Base-by-base conservation (phyloP, 768 basidiomycete species). In the Suillus spraguei region DNA sequence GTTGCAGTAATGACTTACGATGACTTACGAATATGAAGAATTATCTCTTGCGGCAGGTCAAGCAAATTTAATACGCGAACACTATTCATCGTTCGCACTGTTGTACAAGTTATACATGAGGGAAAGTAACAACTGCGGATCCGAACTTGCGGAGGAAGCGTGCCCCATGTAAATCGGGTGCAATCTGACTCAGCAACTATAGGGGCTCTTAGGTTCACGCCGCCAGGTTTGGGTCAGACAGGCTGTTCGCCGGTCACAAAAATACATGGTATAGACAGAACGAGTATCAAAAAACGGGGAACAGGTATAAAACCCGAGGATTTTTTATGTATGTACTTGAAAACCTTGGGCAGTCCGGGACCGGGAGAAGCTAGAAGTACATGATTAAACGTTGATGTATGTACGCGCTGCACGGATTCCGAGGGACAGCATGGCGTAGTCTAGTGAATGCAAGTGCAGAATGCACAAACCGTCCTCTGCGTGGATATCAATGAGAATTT, bases 21-120 rank as follows among this genome's bases (percentile, higher is more conserved):
- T n/a, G 56, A 70, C 83, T 63, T 66, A 88, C 88, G 76, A 36
- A 90, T 88, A 67, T 87, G 77, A 52, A 90, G 79, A 33, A 86
- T 64, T 39, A 84, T 76, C 72, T 91, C 89, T 32, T 81, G 77
- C 22, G 88, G 87, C 13, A 89, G 69, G 58, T 75, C 71, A n/a
- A 77, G 62, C 7, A 71, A 49, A 70, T 49, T 44, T 55, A 41
- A 38, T n/a, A 33, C 20, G 32, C 11, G 52, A 33, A 53, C 33
- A 17, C 50, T 32, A 17, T 17, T 20, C 52, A 53, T 53, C 52
- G 20, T 53, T 53, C 52, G 52, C 17, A 33, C 52, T 53, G 52
- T 53, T 32, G 52, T 53, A 53, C 52, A 35, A n/a, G 32, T 53
- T 32, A 35, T 53, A 53, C 52, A 53, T 53, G 52, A 13, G 33